Percentiles rank a stretch among this genome's conserved stretches.
These are phyloP conservation scores for Hericium erinaceus DNA, from an alignment of 768 basidiomycete genomes.

Conservation along the genomic window DNA sequence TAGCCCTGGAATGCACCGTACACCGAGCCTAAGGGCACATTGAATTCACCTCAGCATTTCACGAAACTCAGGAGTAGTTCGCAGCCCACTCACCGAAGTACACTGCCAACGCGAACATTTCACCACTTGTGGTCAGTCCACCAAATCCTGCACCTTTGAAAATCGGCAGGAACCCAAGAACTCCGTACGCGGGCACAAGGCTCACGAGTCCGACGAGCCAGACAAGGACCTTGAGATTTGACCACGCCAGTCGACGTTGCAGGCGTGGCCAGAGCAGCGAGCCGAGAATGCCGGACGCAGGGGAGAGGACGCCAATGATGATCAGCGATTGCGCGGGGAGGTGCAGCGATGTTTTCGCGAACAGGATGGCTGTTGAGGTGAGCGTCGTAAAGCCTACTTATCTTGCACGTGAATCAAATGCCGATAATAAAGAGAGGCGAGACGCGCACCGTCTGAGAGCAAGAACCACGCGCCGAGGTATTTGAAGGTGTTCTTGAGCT, in stretches of 20 bases:
- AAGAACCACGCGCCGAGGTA: conserved; percentile 94
- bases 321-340: conserved; percentile 75
- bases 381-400: conserved; percentile 79
- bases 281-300: conserved; percentile 70
- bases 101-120: conserved; percentile 79
- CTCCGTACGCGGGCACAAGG: conserved; percentile 71
- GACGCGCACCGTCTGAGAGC: conserved; percentile 69
- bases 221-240: conserved; percentile 60
- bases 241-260: conserved; percentile 55
- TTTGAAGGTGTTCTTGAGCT: conserved; percentile 74
- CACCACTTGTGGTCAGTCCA: conserved; percentile 70
- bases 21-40: conserved; percentile 32
- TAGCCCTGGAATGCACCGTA: conserved; percentile 92
- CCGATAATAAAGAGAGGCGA: not conserved
- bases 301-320: conserved; percentile 71
- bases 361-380: conserved; percentile 85
- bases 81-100: conserved; percentile 57
- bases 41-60: not conserved
- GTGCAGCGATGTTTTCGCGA: conserved; percentile 79
- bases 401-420: not conserved
- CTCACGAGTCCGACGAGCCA: conserved; percentile 58
- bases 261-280: conserved; percentile 74
- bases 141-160: conserved; percentile 24
- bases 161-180: conserved; percentile 62
- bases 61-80: not conserved